These are phyloP conservation scores for Epichloe hybrida DNA, from an alignment of 2,329 filamentous ascomycete species.

Conservation along the genomic window DNA sequence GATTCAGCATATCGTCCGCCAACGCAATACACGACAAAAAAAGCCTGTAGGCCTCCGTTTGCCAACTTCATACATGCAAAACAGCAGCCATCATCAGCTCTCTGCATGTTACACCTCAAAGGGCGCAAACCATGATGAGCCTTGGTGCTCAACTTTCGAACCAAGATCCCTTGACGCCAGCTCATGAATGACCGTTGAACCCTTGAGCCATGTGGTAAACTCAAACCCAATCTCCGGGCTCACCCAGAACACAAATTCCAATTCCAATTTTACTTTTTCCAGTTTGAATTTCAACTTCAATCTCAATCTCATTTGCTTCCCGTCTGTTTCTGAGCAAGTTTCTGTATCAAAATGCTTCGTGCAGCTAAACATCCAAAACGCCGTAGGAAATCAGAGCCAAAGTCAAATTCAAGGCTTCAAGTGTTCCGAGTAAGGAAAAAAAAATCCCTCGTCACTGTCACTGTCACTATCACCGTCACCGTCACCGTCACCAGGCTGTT, in stretches of 20 bases:
- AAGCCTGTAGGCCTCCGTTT: not conserved
- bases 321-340: not conserved
- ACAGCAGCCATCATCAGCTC: constrained; percentile 3
- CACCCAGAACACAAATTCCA: not conserved
- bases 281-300: not conserved
- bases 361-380: not conserved
- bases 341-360: not conserved
- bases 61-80: constrained; percentile 1
- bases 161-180: not conserved
- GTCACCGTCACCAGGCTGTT: too few relatives aligned
- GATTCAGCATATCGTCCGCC: too few relatives aligned
- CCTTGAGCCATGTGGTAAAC: not conserved
- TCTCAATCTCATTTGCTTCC: not conserved
- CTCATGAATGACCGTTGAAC: not conserved
- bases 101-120: not conserved
- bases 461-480: too few relatives aligned
- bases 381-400: not conserved
- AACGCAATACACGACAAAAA: not conserved
- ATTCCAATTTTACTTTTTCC: too few relatives aligned
- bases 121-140: not conserved
- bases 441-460: too few relatives aligned
- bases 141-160: not conserved
- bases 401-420: not conserved
- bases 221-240: not conserved
- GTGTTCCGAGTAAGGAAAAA: not conserved